A percentile compares a stretch with the other conserved stretches of the same genome.
These are phyloP conservation scores for Solanum commersonii DNA, from an alignment of 257 asterid species.

Conservation along the genomic window DNA sequence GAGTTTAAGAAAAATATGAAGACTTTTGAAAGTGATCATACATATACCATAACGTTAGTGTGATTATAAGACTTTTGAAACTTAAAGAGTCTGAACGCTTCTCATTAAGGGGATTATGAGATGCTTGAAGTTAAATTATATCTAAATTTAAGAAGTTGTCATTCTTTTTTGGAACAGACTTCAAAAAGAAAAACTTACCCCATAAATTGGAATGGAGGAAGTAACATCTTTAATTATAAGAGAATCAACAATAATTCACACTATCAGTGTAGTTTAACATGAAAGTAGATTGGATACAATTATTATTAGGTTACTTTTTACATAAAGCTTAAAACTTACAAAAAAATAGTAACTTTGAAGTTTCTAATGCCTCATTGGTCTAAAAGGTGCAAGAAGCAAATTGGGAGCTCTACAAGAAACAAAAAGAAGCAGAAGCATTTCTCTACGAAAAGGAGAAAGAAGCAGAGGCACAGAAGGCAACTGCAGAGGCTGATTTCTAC, in stretches of 20 bases:
- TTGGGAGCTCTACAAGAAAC: conserved; percentile 59
- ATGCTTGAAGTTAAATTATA: background rate
- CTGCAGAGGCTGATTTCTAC: conserved; percentile 38
- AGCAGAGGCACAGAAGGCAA: conserved; percentile 43
- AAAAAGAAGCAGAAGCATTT: conserved; percentile 49
- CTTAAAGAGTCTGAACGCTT: background rate
- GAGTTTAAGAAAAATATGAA: background rate
- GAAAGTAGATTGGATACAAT: background rate
- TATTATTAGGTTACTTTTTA: background rate
- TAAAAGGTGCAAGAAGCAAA: conserved; percentile 57
- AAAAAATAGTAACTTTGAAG: background rate
- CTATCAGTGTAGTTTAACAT: background rate
- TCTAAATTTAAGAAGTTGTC: background rate
- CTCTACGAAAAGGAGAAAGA: conserved; percentile 47
- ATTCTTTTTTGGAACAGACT: background rate
- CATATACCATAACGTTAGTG: background rate
- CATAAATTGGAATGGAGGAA: background rate
- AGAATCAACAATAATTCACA: background rate
- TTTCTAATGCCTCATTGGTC: background rate
- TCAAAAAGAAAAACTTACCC: background rate
- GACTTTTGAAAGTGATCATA: background rate
- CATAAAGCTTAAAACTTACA: background rate
- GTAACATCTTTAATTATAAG: background rate
- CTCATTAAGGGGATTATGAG: rapidly evolving
- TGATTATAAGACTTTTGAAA: background rate